Evolutionary conservation across 1,284 basidiomycete species (phyloP).

Genomic region (Ceratobasidium sp.): DNA sequence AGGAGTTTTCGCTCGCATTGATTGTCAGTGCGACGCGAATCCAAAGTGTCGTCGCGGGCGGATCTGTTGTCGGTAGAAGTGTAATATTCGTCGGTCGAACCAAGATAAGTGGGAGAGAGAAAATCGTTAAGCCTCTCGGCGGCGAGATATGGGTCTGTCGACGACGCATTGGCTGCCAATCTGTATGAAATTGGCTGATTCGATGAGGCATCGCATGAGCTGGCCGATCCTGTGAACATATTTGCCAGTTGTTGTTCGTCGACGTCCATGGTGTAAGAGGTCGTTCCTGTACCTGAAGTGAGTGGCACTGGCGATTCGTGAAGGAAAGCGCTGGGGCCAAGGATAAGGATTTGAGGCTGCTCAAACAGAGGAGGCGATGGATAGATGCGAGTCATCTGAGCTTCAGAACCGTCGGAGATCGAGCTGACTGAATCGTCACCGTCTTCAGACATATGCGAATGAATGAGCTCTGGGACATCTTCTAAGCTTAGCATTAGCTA

Average conservation of each 20-base stretch:
- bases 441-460: too few relatives aligned
- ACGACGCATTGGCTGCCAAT: not conserved
- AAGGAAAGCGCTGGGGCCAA: not conserved
- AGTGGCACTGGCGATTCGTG: conserved; percentile 7
- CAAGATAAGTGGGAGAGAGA: not conserved
- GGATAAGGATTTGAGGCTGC: not conserved
- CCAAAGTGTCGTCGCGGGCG: not conserved
- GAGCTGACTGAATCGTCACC: too few relatives aligned
- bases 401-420: too few relatives aligned
- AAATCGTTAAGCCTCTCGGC: not conserved
- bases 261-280: too few relatives aligned
- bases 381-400: too few relatives aligned
- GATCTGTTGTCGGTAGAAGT: not conserved
- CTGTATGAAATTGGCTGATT: too few relatives aligned
- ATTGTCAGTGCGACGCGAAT: not conserved
- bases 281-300: not conserved
- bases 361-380: too few relatives aligned
- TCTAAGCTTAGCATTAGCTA: too few relatives aligned
- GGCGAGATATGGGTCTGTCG: not conserved
- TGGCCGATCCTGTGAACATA: too few relatives aligned
- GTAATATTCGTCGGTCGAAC: not conserved
- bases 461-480: not conserved
- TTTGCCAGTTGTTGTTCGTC: too few relatives aligned
- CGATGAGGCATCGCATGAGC: not conserved
- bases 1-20: conserved; percentile 25